phyloP scores from a whole-genome alignment of 257 asterid species.

The Solanum rostratum region DNA sequence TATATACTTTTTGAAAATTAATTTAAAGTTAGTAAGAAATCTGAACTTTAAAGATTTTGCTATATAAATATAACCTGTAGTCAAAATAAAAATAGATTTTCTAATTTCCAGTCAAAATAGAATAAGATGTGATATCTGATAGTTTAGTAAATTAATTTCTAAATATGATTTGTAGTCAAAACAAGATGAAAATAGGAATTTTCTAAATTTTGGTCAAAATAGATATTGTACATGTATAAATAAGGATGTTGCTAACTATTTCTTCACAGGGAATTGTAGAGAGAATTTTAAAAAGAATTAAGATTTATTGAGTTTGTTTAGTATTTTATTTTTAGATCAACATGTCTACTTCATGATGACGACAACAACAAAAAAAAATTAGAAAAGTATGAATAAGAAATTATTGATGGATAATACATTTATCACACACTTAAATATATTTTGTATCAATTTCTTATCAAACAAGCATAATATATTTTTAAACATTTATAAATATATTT shows the following conservation, averaged over 20 bases:
- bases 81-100: neutral
- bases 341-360: no score
- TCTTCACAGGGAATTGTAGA: neutral
- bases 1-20: neutral
- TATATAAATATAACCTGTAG: neutral
- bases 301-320: neutral
- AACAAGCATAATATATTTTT: no score
- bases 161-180: neutral
- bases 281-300: neutral
- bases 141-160: neutral
- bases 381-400: no score
- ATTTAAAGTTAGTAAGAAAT: no score
- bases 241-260: no score
- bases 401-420: no score
- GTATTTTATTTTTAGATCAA: neutral
- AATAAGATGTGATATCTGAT: neutral
- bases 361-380: no score
- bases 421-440: no score
- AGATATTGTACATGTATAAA: neutral
- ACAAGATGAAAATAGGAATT: neutral
- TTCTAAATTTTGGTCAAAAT: neutral
- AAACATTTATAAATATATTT: no score
- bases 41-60: no score
- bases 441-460: no score
- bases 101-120: neutral